Evolutionary conservation across 2,329 filamentous ascomycete genomes (phyloP).

Genomic region (Alternaria longipes): DNA sequence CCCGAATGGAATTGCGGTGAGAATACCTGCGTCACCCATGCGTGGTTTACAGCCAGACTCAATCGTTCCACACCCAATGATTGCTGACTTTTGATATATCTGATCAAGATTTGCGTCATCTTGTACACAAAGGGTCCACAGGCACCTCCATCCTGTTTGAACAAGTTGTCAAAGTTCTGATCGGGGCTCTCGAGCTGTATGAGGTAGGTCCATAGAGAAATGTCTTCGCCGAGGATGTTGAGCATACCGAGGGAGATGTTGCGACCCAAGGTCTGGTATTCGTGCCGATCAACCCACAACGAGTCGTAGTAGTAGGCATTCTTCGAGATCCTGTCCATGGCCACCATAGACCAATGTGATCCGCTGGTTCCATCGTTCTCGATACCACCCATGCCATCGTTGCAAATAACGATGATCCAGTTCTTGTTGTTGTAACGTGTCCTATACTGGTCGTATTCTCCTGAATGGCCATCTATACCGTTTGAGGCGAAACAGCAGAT

Average conservation of each 20-base stretch:
- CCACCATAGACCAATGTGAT: slow-evolving; percentile 36
- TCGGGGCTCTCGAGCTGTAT: slow-evolving; percentile 18
- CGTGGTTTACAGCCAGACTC: neutral
- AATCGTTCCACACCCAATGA: slow-evolving; percentile 1
- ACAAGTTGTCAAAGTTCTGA: slow-evolving; percentile 25
- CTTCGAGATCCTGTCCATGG: slow-evolving; percentile 19
- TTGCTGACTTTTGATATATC: slow-evolving; percentile 1
- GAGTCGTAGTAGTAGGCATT: slow-evolving; percentile 32
- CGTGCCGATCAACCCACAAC: neutral
- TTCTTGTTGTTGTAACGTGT: slow-evolving; percentile 21
- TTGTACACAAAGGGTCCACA: slow-evolving; percentile 34
- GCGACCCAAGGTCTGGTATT: neutral
- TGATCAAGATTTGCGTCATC: slow-evolving; percentile 19
- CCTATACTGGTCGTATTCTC: slow-evolving; percentile 18
- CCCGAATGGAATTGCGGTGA: slow-evolving; percentile 13
- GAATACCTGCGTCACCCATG: slow-evolving; percentile 2
- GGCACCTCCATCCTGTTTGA: slow-evolving; percentile 21
- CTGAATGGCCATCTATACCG: slow-evolving; percentile 3
- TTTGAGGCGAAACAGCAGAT: slow-evolving; percentile 16
- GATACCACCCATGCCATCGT: slow-evolving; percentile 27
- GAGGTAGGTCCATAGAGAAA: neutral
- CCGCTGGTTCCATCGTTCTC: slow-evolving; percentile 16
- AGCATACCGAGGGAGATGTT: slow-evolving; percentile 16
- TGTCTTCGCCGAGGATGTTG: slow-evolving; percentile 22
- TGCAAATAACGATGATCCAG: slow-evolving; percentile 40